Conservation (phyloP, 805 yeast species). For the Komagataella pseudopastoris region DNA sequence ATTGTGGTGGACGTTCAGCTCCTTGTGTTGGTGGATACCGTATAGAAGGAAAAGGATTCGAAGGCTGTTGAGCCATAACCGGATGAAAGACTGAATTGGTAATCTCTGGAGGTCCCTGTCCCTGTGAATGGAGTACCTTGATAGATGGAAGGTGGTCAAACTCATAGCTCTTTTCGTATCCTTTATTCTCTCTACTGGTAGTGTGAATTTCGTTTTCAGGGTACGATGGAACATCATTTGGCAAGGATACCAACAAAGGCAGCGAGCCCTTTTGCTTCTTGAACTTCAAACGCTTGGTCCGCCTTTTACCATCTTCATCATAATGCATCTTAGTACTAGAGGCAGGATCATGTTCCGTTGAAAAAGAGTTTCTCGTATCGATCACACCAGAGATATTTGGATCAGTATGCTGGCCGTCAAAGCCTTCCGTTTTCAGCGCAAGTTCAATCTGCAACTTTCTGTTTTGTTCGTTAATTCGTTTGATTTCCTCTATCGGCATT, state of each 20-base stretch:
- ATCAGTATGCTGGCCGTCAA: neutral
- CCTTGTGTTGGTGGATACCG: neutral
- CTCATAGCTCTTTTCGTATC: neutral
- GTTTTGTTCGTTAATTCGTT: neutral
- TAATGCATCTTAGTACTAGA: neutral
- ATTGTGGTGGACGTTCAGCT: neutral
- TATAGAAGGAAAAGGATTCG: neutral
- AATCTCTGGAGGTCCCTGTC: neutral
- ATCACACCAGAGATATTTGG: neutral
- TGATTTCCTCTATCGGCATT: neutral
- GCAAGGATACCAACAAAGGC: neutral
- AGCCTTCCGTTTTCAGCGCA: neutral
- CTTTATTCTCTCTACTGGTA: neutral
- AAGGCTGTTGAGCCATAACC: neutral
- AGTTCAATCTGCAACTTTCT: neutral
- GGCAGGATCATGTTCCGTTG: neutral
- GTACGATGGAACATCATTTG: neutral
- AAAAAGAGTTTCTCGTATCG: neutral
- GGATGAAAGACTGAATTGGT: neutral
- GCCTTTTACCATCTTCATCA: neutral
- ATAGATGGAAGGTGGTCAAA: neutral
- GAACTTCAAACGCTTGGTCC: neutral
- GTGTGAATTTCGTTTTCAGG: neutral
- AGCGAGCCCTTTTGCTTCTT: neutral
- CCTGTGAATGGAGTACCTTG: neutral